phyloP scores from a whole-genome alignment of 345 rosid genomes.

The Dipteronia dyeriana region DNA sequence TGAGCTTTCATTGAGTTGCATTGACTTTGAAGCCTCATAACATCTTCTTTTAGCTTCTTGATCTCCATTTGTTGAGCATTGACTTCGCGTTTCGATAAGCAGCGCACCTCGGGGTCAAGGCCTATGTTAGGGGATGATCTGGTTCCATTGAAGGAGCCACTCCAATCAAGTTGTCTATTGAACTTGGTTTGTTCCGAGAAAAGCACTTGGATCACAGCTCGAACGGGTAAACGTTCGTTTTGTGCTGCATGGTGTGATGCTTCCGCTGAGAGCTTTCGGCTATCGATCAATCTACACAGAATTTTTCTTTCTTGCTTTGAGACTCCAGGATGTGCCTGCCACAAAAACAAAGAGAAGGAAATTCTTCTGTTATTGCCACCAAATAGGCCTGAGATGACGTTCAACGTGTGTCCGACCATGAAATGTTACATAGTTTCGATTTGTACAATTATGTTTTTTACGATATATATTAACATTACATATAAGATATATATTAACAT shows the following conservation, averaged over 20 bases:
- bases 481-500: too few species aligned
- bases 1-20: slow-evolving; percentile 57
- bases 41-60: slow-evolving; percentile 62
- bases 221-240: slow-evolving; percentile 81
- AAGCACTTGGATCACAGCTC: slow-evolving; percentile 77
- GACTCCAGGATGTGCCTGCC: slow-evolving; percentile 69
- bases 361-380: background rate
- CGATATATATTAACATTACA: too few species aligned
- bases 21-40: slow-evolving; percentile 61
- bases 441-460: too few species aligned
- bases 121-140: slow-evolving; percentile 55
- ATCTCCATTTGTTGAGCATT: slow-evolving; percentile 63
- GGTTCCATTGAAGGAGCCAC: slow-evolving; percentile 54
- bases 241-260: slow-evolving; percentile 84
- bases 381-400: too few species aligned
- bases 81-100: slow-evolving; percentile 71
- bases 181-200: slow-evolving; percentile 74
- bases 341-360: background rate
- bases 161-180: slow-evolving; percentile 60
- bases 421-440: too few species aligned
- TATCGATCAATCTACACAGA: slow-evolving; percentile 68
- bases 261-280: slow-evolving; percentile 68
- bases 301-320: slow-evolving; percentile 74
- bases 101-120: slow-evolving; percentile 46
- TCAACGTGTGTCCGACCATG: too few species aligned